Base-by-base conservation (phyloP, 495 filamentous ascomycete genomes). In the Cercophora scortea region DNA sequence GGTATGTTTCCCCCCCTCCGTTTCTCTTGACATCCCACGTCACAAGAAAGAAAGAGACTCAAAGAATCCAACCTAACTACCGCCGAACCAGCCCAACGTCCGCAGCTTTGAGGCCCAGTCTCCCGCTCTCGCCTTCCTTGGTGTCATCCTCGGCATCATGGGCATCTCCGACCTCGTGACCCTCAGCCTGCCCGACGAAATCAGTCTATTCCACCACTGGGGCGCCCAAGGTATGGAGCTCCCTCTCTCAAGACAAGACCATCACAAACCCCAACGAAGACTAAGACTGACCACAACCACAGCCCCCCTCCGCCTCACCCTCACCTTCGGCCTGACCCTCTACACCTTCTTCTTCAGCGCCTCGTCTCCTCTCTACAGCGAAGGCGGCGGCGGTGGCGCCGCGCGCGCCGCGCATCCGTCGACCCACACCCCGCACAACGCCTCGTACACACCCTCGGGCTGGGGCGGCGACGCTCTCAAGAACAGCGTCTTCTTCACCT, bases 401-500 rank as follows among this genome's bases (percentile, higher is more conserved):
- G 12, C 43, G 0, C 47, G 17, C 10, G 44, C 53, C 10, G 25
- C 25, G 25, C 68, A 71, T 58, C 68, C 68, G 1, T 60, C 56
- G 12, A 43, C 52, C 11, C 57, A 50, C 45, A 44, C 50, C 42
- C 45, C 57, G 13, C 50, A 16, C 46, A 43, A 32, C 49, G 54
- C 53, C 38, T 49, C 61, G 52, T 69, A 72, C 44, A 15, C 53
- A 17, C 48, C 62, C 50, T 50, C 61, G 51, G 50, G 59, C 33
- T 70, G 66, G 70, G 71, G 68, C 52, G 57, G 65, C 64, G 86
- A 80, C 52, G 79, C 82, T 35, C 61, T 93, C 61, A 87, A 88
- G 70, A 91, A 89, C 60, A 68, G 86, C 25, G 75, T 92, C 7
- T 82, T 93, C 10, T 94, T 96, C 61, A 84, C 87, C 0, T 94